Evolutionary conservation across 169 alveolate genomes (phyloP).

Genomic region (Cryptosporidium ubiquitum): DNA sequence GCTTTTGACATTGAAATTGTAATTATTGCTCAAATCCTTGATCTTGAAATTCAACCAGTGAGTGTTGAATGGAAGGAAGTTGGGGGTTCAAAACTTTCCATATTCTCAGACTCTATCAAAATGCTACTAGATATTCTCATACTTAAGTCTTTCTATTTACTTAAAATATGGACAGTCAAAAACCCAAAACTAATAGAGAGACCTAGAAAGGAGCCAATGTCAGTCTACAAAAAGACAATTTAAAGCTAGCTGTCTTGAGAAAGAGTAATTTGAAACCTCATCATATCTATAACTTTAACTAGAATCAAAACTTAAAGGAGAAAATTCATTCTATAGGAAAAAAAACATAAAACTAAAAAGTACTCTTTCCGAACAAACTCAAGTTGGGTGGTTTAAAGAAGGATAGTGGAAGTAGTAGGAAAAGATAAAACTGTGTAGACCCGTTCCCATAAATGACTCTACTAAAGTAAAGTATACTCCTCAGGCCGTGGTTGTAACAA

Average conservation of each 20-base stretch:
- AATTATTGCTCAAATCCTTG: constrained; percentile 78
- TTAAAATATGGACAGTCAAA: constrained; percentile 73
- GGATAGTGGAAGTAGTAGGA: neutral
- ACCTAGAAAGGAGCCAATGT: neutral
- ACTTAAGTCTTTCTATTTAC: constrained; percentile 71
- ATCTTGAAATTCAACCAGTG: constrained; percentile 82
- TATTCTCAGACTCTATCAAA: constrained; percentile 71
- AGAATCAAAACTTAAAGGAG: neutral
- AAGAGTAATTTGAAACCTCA: too few relatives aligned
- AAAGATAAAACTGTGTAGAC: neutral
- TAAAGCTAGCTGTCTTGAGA: neutral
- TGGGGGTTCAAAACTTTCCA: constrained; percentile 78
- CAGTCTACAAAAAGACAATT: neutral
- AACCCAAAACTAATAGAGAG: neutral
- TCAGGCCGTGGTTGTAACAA: constrained; percentile 75
- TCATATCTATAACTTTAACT: too few relatives aligned
- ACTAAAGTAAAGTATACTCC: constrained; percentile 8
- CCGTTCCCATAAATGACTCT: neutral
- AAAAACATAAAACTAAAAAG: neutral
- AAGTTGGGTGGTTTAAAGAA: too few relatives aligned
- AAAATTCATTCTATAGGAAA: too few relatives aligned
- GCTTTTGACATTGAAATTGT: constrained; percentile 90
- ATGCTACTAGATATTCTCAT: constrained; percentile 76
- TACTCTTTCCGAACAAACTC: neutral
- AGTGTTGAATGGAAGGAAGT: constrained; percentile 89